Evolutionary conservation across 2,329 filamentous ascomycete genomes (phyloP).

Genomic region (Xylariaceae sp.): DNA sequence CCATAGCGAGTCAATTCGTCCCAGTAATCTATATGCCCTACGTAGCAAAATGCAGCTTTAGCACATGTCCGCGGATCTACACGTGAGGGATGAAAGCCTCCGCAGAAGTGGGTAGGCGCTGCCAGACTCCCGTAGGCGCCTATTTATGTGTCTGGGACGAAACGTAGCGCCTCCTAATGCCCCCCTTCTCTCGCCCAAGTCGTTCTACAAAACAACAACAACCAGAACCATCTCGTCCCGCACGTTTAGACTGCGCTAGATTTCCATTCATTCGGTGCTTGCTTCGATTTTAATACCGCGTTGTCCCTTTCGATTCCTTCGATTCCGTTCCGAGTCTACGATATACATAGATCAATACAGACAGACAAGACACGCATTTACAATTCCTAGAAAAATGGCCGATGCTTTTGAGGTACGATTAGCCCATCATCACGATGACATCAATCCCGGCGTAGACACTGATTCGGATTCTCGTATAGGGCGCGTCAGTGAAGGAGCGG

Average conservation of each 20-base stretch:
- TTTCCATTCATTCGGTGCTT: neutral
- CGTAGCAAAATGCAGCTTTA: neutral
- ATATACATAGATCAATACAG: neutral
- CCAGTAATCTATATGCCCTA: neutral
- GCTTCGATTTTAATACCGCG: neutral
- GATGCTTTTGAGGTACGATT: constrained; percentile 32
- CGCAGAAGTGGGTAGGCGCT: neutral
- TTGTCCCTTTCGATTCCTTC: neutral
- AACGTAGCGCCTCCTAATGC: neutral
- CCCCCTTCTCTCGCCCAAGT: constrained; percentile 10
- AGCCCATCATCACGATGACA: neutral
- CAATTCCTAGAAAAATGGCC: constrained; percentile 23
- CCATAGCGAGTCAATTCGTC: neutral
- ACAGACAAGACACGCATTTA: neutral
- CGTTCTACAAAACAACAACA: constrained; percentile 3
- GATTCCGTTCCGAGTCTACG: neutral
- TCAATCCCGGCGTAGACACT: neutral
- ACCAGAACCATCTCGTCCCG: neutral
- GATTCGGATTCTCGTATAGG: constrained; percentile 44
- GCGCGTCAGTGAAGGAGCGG: constrained; percentile 77
- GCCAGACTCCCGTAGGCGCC: neutral
- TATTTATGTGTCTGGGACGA: too few species aligned
- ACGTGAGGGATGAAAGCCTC: too few species aligned
- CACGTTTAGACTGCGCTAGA: neutral
- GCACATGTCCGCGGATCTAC: neutral